A percentile compares a stretch with the other conserved stretches of the same genome.
phyloP scores from a whole-genome alignment of 2,329 filamentous ascomycete genomes.

The Penicillium sp. region DNA sequence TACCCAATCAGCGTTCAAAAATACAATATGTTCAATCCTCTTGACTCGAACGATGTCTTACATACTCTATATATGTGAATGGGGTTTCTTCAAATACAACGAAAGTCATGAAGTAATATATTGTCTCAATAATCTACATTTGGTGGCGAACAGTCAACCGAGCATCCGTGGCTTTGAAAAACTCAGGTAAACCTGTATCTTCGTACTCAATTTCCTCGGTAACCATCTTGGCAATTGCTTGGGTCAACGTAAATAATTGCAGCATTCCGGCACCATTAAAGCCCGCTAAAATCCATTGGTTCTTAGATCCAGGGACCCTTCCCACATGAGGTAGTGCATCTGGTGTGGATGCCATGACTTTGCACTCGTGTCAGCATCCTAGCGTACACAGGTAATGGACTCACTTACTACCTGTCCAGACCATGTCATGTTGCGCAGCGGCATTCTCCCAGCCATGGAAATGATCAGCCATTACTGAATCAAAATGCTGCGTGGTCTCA shows the following conservation, averaged over 20 bases:
- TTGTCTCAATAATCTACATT: too few species aligned
- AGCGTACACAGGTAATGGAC: too few species aligned
- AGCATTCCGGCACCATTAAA: conserved; percentile 70
- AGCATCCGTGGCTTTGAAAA: conserved; percentile 30
- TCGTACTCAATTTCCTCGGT: conserved; percentile 23
- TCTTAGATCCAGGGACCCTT: conserved; percentile 40
- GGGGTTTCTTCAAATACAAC: too few species aligned
- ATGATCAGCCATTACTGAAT: conserved; percentile 35
- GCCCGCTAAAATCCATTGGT: conserved; percentile 57
- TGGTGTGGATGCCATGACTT: conserved; percentile 52
- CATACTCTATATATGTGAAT: too few species aligned
- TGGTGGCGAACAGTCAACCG: conserved; percentile 1
- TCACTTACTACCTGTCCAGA: conserved; percentile 32
- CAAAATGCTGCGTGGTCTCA: conserved; percentile 36
- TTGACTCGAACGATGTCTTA: too few species aligned
- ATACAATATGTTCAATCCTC: too few species aligned
- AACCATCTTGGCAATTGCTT: conserved; percentile 58
- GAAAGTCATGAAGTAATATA: too few species aligned
- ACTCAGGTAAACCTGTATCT: conserved; percentile 27
- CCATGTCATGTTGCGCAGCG: conserved; percentile 23
- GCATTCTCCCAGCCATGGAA: conserved; percentile 38
- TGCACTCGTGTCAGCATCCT: neutral
- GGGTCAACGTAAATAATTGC: conserved; percentile 58
- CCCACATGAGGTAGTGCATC: conserved; percentile 56
- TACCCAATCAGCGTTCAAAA: too few species aligned